Percentiles rank a stretch among this genome's conserved stretches.
Evolutionary conservation across 768 basidiomycete species (phyloP).

Genomic region (Lactifluus hygrophoroides): DNA sequence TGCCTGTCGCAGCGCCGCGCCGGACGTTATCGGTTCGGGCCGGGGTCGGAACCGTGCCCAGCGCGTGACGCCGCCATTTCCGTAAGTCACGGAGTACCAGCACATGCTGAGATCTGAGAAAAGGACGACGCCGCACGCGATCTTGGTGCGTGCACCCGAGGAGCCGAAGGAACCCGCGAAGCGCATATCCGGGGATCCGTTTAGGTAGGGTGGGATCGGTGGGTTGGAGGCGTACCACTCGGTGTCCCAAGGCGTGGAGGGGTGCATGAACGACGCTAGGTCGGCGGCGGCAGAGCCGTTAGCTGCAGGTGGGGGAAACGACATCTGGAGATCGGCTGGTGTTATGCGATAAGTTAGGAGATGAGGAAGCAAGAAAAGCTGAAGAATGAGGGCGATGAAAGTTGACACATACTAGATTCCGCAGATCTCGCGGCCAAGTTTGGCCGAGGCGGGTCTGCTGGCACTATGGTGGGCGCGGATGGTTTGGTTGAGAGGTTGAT

Average conservation of each 20-base stretch:
- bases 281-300: slow-evolving; percentile 35
- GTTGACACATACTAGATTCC: slow-evolving; percentile 1
- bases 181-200: slow-evolving; percentile 22
- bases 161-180: slow-evolving; percentile 27
- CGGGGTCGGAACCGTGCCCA: slow-evolving; percentile 33
- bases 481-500: slow-evolving; percentile 16
- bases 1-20: slow-evolving; percentile 33
- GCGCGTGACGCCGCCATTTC: slow-evolving; percentile 27
- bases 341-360: not conserved
- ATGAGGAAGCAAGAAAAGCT: too few relatives aligned
- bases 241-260: slow-evolving; percentile 33
- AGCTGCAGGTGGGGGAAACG: slow-evolving; percentile 29
- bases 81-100: slow-evolving; percentile 39
- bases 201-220: slow-evolving; percentile 30
- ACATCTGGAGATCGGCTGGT: slow-evolving; percentile 24
- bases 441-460: not conserved
- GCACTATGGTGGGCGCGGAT: not conserved
- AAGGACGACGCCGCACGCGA: slow-evolving; percentile 31
- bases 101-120: slow-evolving; percentile 44
- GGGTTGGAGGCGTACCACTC: slow-evolving; percentile 34
- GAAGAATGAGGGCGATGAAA: too few relatives aligned
- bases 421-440: not conserved
- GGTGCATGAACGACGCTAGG: slow-evolving; percentile 38
- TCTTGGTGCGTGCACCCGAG: slow-evolving; percentile 25
- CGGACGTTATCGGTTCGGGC: slow-evolving; percentile 30